Conservation (phyloP, 129 eudicot genomes). For the Mikania micrantha region DNA sequence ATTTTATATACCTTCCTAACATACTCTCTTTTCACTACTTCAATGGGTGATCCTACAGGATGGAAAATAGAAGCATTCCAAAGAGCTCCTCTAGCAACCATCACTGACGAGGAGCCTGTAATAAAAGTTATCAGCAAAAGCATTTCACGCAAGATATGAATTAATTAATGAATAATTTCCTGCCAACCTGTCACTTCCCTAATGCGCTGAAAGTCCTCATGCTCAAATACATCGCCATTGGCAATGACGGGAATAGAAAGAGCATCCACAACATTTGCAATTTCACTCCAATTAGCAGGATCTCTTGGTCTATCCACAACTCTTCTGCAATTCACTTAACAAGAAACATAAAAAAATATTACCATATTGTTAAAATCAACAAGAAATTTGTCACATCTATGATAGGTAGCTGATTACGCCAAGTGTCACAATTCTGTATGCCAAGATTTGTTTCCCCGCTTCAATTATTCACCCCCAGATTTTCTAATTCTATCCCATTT, state of each 20-base stretch:
- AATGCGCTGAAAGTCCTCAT: slow-evolving; percentile 69
- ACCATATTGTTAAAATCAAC: slow-evolving; percentile 3
- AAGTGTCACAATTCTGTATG: too few species aligned
- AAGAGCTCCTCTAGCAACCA: slow-evolving; percentile 96
- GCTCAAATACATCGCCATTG: slow-evolving; percentile 85
- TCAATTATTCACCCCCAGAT: too few species aligned
- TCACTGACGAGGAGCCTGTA: slow-evolving; percentile 76
- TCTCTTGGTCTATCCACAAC: slow-evolving; percentile 94
- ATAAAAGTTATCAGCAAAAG: neutral
- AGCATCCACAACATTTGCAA: slow-evolving; percentile 80
- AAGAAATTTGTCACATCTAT: neutral
- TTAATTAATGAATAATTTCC: neutral
- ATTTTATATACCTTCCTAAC: slow-evolving; percentile 69
- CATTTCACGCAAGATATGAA: neutral
- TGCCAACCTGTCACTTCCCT: slow-evolving; percentile 56
- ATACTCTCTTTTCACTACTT: slow-evolving; percentile 71
- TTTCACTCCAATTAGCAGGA: slow-evolving; percentile 93
- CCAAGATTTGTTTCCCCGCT: too few species aligned
- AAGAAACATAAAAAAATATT: slow-evolving; percentile 22
- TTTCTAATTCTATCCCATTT: too few species aligned
- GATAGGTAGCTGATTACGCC: too few species aligned
- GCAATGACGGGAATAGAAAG: slow-evolving; percentile 93
- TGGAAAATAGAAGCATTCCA: slow-evolving; percentile 93
- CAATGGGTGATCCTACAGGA: slow-evolving; percentile 58
- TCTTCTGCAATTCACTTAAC: slow-evolving; percentile 48